Percentiles rank a stretch among this genome's conserved stretches.
Evolutionary conservation across 345 rosid genomes (phyloP).

Genomic region (Cardamine occulta): DNA sequence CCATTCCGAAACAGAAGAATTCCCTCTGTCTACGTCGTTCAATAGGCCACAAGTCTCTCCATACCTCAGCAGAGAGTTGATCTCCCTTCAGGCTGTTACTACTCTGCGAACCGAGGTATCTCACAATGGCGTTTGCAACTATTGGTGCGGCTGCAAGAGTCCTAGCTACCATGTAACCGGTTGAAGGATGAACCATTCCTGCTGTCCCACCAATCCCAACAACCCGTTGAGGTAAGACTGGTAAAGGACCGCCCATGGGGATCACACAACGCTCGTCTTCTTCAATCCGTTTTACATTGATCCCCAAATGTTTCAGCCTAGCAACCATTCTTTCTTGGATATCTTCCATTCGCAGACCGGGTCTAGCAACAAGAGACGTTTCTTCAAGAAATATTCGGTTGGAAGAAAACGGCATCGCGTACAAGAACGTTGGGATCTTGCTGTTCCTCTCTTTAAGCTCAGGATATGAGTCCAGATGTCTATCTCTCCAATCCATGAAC

Average conservation of each 20-base stretch:
- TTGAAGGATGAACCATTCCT: conserved; percentile 92
- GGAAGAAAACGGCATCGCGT: conserved; percentile 93
- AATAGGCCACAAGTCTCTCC: conserved; percentile 98
- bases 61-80: conserved; percentile 72
- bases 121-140: conserved; percentile 80
- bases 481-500: conserved; percentile 99
- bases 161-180: conserved; percentile 98
- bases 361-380: conserved; percentile 91
- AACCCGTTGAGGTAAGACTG: conserved; percentile 91
- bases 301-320: conserved; percentile 80
- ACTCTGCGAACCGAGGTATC: conserved; percentile 63
- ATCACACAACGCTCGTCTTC: conserved; percentile 94
- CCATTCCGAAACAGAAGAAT: conserved; percentile 99
- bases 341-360: conserved; percentile 80
- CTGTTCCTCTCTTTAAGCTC: conserved; percentile 66
- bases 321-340: conserved; percentile 97
- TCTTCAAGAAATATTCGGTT: conserved; percentile 87
- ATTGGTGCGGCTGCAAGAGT: conserved; percentile 96
- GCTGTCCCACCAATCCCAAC: conserved; percentile 97
- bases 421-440: conserved; percentile 83
- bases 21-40: conserved; percentile 93
- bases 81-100: conserved; percentile 51
- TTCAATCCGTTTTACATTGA: conserved; percentile 77
- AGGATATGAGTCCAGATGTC: conserved; percentile 54
- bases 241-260: conserved; percentile 99